Base-by-base conservation (phyloP, 495 filamentous ascomycete species). In the Margaritispora aquatica region DNA sequence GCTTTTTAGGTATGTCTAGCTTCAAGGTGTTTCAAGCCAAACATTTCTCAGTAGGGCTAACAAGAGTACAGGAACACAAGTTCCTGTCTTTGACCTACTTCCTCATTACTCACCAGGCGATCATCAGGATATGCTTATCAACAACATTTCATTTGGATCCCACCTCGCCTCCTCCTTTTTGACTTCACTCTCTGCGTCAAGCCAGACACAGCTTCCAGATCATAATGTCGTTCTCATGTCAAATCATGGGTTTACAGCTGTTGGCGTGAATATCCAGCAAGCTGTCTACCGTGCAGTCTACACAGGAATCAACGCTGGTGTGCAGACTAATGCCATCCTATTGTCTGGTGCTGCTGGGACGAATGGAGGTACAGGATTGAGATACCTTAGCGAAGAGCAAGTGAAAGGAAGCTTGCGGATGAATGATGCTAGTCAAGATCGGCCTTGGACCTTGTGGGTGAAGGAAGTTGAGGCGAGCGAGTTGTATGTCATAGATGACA, bases 241-340 rank as follows among this genome's bases (percentile, higher is more conserved):
- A 2, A 72, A 73, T 9, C 80, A 82, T 50, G 80, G 78, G 7
- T 79, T 80, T 59, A 76, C 74, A 0, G 65, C 69, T 0, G 59
- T 73, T 1, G 77, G 69, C 0, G 59, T 61, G 0, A 69, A 34
- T 27, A 71, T 82, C 27, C 68, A 77, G 57, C 54, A 68, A 50
- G 73, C 65, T 2, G 74, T 81, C 2, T 71, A 66, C 52, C 66
- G 70, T 20, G 72, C 76, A 3, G 67, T 81, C 2, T 80, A 80
- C 63, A 76, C 77, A 1, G 67, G 71, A 48, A 64, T 68, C 61
- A 81, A 80, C 46, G 77, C 77, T 0, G 58, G 50, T 5, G 65
- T 78, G 15, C 74, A 78, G 61, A 68, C 71, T 10, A 61, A 63
- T 5, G 68, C 74, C 13, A 41, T 73, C 41, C 59, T 26, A 7